phyloP scores from a whole-genome alignment of 768 basidiomycete genomes.

The Termitomyces sp. region DNA sequence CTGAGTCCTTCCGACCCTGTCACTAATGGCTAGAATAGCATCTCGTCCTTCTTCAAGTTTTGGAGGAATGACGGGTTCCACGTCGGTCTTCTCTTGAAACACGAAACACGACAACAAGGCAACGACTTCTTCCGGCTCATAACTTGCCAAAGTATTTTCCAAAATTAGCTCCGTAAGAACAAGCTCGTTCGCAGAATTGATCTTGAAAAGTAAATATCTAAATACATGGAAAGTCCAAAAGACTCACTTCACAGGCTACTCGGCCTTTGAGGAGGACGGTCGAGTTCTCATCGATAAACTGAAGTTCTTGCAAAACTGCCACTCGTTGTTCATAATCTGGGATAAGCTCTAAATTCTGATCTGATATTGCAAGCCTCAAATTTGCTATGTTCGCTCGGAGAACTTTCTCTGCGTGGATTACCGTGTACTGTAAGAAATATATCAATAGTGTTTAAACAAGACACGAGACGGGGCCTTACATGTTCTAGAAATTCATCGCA shows the following conservation, averaged over 20 bases:
- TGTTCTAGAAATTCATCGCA: slow-evolving; percentile 74
- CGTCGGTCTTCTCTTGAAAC: slow-evolving; percentile 97
- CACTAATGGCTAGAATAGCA: slow-evolving; percentile 72
- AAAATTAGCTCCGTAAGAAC: slow-evolving; percentile 95
- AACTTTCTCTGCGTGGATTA: slow-evolving; percentile 72
- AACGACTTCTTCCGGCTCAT: slow-evolving; percentile 94
- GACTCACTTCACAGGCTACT: slow-evolving; percentile 90
- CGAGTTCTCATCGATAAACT: slow-evolving; percentile 93
- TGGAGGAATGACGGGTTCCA: slow-evolving; percentile 77
- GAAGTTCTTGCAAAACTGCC: slow-evolving; percentile 83
- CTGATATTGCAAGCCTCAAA: slow-evolving; percentile 85
- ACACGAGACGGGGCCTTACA: slow-evolving; percentile 42
- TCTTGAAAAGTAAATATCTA: slow-evolving; percentile 43
- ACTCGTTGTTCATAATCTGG: slow-evolving; percentile 97
- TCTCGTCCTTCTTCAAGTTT: slow-evolving; percentile 80
- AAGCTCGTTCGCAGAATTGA: slow-evolving; percentile 97
- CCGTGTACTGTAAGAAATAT: slow-evolving; percentile 56
- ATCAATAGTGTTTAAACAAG: not conserved
- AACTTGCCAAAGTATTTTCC: slow-evolving; percentile 88
- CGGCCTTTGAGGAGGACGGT: slow-evolving; percentile 95
- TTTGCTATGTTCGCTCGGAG: slow-evolving; percentile 70
- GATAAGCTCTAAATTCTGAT: slow-evolving; percentile 93
- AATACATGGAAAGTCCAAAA: not conserved
- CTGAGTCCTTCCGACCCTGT: slow-evolving; percentile 78
- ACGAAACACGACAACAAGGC: slow-evolving; percentile 95